Percentiles rank a stretch among this genome's conserved stretches.
These are phyloP conservation scores for Haplosporangium sp. DNA, from an alignment of 371 early-diverging fungal genomes.

Conservation along the genomic window DNA sequence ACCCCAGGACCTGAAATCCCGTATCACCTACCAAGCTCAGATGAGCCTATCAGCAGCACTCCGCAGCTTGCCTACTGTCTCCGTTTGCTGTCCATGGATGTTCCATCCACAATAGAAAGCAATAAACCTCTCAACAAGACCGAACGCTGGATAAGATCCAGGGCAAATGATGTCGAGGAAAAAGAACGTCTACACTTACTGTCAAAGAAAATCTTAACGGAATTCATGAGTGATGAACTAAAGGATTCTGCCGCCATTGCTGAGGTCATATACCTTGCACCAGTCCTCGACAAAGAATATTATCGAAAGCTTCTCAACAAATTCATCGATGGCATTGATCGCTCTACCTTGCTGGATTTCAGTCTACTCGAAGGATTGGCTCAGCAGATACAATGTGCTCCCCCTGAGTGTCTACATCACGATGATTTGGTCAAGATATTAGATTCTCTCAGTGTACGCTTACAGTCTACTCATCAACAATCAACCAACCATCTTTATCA, in stretches of 20 bases:
- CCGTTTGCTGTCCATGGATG: no score
- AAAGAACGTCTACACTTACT: neutral
- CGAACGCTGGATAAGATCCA: no score
- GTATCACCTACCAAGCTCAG: no score
- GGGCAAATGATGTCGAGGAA: neutral
- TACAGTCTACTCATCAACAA: slow-evolving; percentile 1
- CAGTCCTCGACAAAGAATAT: neutral
- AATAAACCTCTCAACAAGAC: no score
- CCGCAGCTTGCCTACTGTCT: no score
- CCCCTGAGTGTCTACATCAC: neutral
- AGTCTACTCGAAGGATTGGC: slow-evolving; percentile 13
- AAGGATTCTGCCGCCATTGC: slow-evolving; percentile 7
- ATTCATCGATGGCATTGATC: neutral
- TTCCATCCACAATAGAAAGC: no score
- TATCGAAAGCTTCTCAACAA: neutral
- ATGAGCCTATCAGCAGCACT: no score
- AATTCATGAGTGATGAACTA: slow-evolving; percentile 8
- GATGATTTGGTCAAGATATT: slow-evolving; percentile 17
- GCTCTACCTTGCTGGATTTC: slow-evolving; percentile 1
- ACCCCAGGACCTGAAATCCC: no score
- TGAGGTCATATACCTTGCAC: neutral
- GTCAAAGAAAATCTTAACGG: neutral
- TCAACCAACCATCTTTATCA: neutral
- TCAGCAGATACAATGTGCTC: neutral
- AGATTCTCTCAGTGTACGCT: neutral